A percentile compares a stretch with the other conserved stretches of the same genome.
These are phyloP conservation scores for Metschnikowia arizonensis DNA, from an alignment of 805 yeast genomes.

Conservation along the genomic window DNA sequence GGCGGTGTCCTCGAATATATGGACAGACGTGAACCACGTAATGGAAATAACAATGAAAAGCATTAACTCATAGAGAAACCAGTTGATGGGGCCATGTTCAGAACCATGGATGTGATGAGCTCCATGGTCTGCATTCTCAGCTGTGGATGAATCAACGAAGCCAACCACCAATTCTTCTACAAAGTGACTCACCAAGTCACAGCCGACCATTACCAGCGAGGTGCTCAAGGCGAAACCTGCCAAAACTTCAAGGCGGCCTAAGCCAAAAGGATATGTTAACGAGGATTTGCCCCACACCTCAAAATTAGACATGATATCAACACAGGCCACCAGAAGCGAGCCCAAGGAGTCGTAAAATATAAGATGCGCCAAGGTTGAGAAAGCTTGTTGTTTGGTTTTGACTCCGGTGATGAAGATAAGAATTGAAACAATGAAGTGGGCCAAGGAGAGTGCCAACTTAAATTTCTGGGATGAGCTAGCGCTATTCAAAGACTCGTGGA, in stretches of 20 bases:
- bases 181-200: conserved; percentile 83
- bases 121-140: conserved; percentile 24
- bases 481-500: conserved; percentile 58
- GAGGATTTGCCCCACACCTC: conserved; percentile 87
- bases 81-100: conserved; percentile 17
- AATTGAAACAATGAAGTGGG: conserved; percentile 55
- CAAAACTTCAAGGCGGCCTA: conserved; percentile 85
- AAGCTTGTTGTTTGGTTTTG: conserved; percentile 50
- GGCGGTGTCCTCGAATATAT: conserved; percentile 30
- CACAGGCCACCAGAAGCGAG: conserved; percentile 61
- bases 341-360: conserved; percentile 84
- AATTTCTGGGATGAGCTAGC: conserved; percentile 54
- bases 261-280: conserved; percentile 83
- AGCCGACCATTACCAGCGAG: conserved; percentile 83
- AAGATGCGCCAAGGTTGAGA: conserved; percentile 80
- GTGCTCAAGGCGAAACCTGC: conserved; percentile 85
- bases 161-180: conserved; percentile 61
- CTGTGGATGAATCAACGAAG: conserved; percentile 27
- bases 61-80: conserved; percentile 29
- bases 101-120: conserved; percentile 40
- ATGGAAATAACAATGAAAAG: conserved; percentile 20
- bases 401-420: conserved; percentile 59
- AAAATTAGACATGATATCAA: conserved; percentile 82
- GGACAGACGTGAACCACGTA: conserved; percentile 32
- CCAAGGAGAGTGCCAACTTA: conserved; percentile 53